Evolutionary conservation across 2,329 filamentous ascomycete species (phyloP).

Genomic region (Arthrinium phaeospermum): DNA sequence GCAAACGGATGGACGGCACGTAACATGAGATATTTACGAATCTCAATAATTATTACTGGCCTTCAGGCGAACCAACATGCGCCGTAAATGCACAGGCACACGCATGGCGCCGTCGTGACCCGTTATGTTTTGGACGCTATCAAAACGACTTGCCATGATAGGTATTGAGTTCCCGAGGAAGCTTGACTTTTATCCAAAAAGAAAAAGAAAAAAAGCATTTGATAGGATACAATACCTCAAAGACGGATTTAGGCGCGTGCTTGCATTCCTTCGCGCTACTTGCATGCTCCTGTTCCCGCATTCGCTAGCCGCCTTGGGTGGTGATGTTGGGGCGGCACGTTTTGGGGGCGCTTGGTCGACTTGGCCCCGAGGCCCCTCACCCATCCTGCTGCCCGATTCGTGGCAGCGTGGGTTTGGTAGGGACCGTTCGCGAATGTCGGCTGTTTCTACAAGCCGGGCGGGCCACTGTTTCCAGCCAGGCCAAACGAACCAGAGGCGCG

Average conservation of each 20-base stretch:
- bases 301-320: background rate
- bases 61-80: background rate
- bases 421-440: background rate
- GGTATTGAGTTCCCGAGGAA: background rate
- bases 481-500: background rate
- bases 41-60: background rate
- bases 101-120: background rate
- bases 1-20: background rate
- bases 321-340: background rate
- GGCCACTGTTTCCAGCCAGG: background rate
- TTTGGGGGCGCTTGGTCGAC: conserved; percentile 7
- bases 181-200: background rate
- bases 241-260: background rate
- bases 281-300: background rate
- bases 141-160: background rate
- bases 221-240: background rate
- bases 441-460: background rate
- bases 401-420: background rate
- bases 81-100: background rate
- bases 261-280: background rate
- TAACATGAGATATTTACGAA: background rate
- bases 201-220: background rate
- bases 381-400: background rate
- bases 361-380: background rate
- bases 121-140: background rate